Evolutionary conservation across 2,329 filamentous ascomycete species (phyloP).

Genomic region (Bipolaris cookei): DNA sequence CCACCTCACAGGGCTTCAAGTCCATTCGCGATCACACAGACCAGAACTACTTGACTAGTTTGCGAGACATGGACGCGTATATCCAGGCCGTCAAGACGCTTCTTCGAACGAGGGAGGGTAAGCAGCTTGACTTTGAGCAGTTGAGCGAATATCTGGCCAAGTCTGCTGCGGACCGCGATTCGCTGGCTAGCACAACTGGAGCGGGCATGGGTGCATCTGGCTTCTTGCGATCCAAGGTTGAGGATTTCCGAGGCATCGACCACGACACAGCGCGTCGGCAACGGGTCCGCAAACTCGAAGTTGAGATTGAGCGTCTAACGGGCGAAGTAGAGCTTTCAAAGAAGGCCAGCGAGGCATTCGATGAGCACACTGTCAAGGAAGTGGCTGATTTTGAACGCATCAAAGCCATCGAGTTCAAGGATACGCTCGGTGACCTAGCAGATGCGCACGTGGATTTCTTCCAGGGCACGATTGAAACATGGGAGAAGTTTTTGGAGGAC

Average conservation of each 20-base stretch:
- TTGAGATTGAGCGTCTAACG: slow-evolving; percentile 90
- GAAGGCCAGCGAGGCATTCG: slow-evolving; percentile 87
- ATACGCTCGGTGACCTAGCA: slow-evolving; percentile 81
- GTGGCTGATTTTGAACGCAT: slow-evolving; percentile 95
- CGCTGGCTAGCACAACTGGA: slow-evolving; percentile 70
- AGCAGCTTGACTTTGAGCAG: slow-evolving; percentile 96
- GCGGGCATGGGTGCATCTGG: slow-evolving; percentile 75
- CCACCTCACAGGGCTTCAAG: slow-evolving; percentile 78
- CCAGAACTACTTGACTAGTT: slow-evolving; percentile 89
- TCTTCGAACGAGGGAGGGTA: slow-evolving; percentile 92
- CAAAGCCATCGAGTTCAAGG: slow-evolving; percentile 90
- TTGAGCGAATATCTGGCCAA: slow-evolving; percentile 95
- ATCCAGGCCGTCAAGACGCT: slow-evolving; percentile 84
- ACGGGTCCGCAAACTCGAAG: slow-evolving; percentile 84
- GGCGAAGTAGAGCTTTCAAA: slow-evolving; percentile 84
- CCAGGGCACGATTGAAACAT: slow-evolving; percentile 76
- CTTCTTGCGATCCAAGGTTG: slow-evolving; percentile 91
- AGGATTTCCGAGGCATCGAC: slow-evolving; percentile 95
- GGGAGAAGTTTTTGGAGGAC: slow-evolving; percentile 88
- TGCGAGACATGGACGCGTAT: slow-evolving; percentile 96
- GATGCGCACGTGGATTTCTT: slow-evolving; percentile 90
- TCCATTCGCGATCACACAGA: slow-evolving; percentile 89
- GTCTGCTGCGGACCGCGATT: slow-evolving; percentile 83
- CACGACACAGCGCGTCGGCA: slow-evolving; percentile 91
- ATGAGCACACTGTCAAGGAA: slow-evolving; percentile 93